A percentile compares a stretch with the other conserved stretches of the same genome.
phyloP scores from a whole-genome alignment of 1,139 yeast genomes.

The Sugiyamaella xylanicola region DNA sequence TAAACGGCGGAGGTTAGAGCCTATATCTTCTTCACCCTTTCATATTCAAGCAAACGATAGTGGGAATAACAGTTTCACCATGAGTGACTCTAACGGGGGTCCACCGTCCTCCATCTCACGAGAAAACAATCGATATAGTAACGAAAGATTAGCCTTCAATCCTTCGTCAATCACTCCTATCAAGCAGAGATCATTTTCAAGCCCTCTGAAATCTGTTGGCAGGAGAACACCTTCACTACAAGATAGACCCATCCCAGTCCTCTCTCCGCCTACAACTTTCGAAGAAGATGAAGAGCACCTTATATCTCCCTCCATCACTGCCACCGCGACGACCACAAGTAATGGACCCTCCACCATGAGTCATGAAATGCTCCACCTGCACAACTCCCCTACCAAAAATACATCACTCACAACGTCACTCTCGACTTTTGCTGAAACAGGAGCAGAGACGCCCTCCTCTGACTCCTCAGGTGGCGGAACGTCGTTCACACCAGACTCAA shows the following conservation, averaged over 20 bases:
- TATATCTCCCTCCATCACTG: background rate
- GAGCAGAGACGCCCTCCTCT: background rate
- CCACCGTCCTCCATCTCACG: background rate
- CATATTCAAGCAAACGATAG: conserved; percentile 9
- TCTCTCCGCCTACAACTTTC: conserved; percentile 34
- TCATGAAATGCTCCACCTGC: background rate
- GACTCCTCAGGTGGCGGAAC: background rate
- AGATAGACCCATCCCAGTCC: conserved; percentile 38
- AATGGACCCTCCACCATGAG: background rate
- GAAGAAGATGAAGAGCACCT: conserved; percentile 8
- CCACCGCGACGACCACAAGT: background rate
- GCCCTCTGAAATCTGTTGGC: conserved; percentile 28
- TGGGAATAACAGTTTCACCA: background rate
- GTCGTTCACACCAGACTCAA: background rate
- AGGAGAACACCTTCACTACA: conserved; percentile 38
- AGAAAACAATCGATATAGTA: background rate
- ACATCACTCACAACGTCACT: background rate
- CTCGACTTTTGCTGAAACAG: background rate
- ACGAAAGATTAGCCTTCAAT: conserved; percentile 9
- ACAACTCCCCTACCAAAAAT: background rate
- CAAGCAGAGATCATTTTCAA: conserved; percentile 34
- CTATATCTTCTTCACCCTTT: conserved; percentile 28
- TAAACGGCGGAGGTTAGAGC: conserved; percentile 35
- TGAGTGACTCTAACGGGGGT: background rate
- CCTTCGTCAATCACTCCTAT: conserved; percentile 32